Percentiles rank a stretch among this genome's conserved stretches.
Evolutionary conservation across 148 eudicot genomes (phyloP).

Genomic region (Persicaria tinctoria): DNA sequence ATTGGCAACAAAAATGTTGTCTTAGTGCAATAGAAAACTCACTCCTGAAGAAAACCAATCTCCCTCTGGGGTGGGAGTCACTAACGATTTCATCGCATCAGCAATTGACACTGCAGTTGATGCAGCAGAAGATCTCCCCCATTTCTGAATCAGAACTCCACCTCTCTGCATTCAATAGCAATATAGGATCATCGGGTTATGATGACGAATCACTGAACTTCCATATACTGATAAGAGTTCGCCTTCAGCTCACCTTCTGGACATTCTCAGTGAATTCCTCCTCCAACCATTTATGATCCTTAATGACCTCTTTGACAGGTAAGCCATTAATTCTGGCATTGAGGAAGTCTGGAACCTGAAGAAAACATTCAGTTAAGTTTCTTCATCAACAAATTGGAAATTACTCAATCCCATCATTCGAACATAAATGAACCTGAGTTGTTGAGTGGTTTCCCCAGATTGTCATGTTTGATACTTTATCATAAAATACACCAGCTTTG

Average conservation of each 20-base stretch:
- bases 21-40: conserved; percentile 22
- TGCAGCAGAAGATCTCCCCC: conserved; percentile 99
- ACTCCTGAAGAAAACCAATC: conserved; percentile 99
- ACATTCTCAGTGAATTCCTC: conserved; percentile 79
- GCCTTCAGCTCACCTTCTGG: conserved; percentile 48
- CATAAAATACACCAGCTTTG: conserved; percentile 96
- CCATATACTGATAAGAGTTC: background rate
- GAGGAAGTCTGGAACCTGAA: conserved; percentile 88
- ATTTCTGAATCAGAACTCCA: conserved; percentile 79
- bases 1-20: no score
- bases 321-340: conserved; percentile 83
- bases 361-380: background rate
- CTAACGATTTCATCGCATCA: conserved; percentile 85
- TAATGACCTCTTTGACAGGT: conserved; percentile 82
- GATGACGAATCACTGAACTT: background rate
- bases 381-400: background rate
- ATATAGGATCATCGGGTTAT: background rate
- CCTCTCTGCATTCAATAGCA: conserved; percentile 65
- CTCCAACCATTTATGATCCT: conserved; percentile 85
- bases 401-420: background rate
- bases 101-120: conserved; percentile 91
- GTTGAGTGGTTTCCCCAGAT: conserved; percentile 99
- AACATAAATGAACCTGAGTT: conserved; percentile 49
- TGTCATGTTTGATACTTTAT: conserved; percentile 89
- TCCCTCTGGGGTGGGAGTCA: conserved; percentile 87